Evolutionary conservation across 768 basidiomycete genomes (phyloP), one percentile per base, ranked within the genome.

Genomic region (Antrodiella citrinella): DNA sequence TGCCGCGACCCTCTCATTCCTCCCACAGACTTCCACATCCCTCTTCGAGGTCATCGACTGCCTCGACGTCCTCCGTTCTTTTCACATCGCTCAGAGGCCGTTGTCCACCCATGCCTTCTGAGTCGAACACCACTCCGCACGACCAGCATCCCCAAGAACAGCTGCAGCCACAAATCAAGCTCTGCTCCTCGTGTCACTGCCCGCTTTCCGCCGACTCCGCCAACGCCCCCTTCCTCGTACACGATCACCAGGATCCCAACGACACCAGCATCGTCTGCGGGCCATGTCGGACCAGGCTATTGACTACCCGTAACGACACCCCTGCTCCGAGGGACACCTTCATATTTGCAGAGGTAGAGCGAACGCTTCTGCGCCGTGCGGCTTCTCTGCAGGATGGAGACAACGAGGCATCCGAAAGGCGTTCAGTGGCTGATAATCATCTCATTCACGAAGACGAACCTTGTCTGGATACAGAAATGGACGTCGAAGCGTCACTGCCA

Each of bases 201-300:
- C 63, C 60, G 15, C 61, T 69, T 47, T 54, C 61, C 45, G 47
- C 52, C 39, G 67, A 68, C 52, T 48, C 60, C 20, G 39, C 57
- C 52, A 60, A 55, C 52, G 52, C 57, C 18, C 39, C 62, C 48
- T 60, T 60, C 52, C 47, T 62, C 52, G 47, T 65, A 35, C 57
- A 59, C 49, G 61, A 62, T 54, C 15, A 22, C 41, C 41, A 43
- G 41, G 62, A 64, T 42, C 35, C 58, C 13, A 58, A 56, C 53
- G 62, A 64, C 35, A 55, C 57, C 24, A 54, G 45, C 54, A 55
- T 71, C 52, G 72, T 81, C 48, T 82, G 79, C 56, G 65, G 66
- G 12, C 60, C 69, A 44, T 81, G 79, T 67, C 72, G 72, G 26
- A 69, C 70, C 30, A 69, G 65, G 51, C 55, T 70, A 24, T 54